Evolutionary conservation across 805 yeast species (phyloP).

Genomic region (Candida dendrica): DNA sequence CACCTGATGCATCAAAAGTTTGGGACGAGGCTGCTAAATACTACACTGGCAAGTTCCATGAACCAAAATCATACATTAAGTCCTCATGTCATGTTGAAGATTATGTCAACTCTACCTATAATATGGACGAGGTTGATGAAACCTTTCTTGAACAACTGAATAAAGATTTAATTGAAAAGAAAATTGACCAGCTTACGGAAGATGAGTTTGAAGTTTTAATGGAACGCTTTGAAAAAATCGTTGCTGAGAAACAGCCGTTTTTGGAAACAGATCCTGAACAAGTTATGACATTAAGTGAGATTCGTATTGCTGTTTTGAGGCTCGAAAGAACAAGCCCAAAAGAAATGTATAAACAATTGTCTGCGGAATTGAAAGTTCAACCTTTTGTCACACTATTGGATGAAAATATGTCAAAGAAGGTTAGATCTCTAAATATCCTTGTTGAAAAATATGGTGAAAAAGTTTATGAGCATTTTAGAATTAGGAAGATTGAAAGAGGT

Average conservation of each 20-base stretch:
- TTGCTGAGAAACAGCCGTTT: slow-evolving; percentile 82
- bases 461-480: slow-evolving; percentile 78
- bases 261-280: slow-evolving; percentile 78
- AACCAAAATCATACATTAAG: slow-evolving; percentile 77
- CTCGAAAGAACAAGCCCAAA: slow-evolving; percentile 41
- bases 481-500: slow-evolving; percentile 57
- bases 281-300: slow-evolving; percentile 62
- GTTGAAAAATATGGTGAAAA: slow-evolving; percentile 54
- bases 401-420: slow-evolving; percentile 27
- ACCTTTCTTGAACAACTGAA: slow-evolving; percentile 46
- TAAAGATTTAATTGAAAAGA: slow-evolving; percentile 18
- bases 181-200: slow-evolving; percentile 45
- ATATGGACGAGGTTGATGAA: slow-evolving; percentile 87
- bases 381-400: slow-evolving; percentile 56
- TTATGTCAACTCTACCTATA: slow-evolving; percentile 76
- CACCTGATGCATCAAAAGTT: slow-evolving; percentile 84
- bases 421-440: slow-evolving; percentile 40
- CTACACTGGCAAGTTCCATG: slow-evolving; percentile 58
- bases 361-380: slow-evolving; percentile 46
- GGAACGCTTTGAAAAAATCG: slow-evolving; percentile 64
- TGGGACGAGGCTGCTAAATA: slow-evolving; percentile 75
- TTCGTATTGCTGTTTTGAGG: slow-evolving; percentile 43
- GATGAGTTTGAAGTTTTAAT: slow-evolving; percentile 80
- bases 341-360: slow-evolving; percentile 50
- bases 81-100: slow-evolving; percentile 96